Base-by-base conservation (phyloP, 176 grass and related monocot genomes). In the Avena eriantha region DNA sequence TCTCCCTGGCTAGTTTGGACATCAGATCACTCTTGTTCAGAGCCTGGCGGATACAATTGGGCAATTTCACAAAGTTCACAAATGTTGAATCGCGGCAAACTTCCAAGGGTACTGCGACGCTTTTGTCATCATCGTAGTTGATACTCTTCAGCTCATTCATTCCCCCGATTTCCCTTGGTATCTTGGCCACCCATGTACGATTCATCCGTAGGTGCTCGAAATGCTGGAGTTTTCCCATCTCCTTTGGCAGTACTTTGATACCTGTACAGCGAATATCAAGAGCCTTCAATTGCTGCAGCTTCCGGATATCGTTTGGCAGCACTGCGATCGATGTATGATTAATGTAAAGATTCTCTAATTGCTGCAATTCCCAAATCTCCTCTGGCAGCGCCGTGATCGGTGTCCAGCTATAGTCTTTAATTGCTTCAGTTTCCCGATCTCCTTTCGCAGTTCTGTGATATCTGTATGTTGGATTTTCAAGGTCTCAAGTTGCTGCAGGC, bases 321-420 rank as follows among this genome's bases (percentile, higher is more conserved):
- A 18, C 15, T 0, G 0, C 18, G 3, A 54, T 54, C 2, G 4
- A 0, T 18, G 47, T 2, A 49, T 10, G 0, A 6, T 4, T 15
- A 3, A 53, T 53, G 50, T 54, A 15, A 3, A 54, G 3, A 6
- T 4, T 55, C 59, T 63, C 0, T 7, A 63, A 12, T 1, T 23
- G 1, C 59, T 63, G 59, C 10, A 63, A 8, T 8, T 0, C 1
- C 10, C 7, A 11, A 0, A 67, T 34, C 21, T 60, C 57, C 8
- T 8, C 14, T 7, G 64, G 57, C 8, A 60, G 57, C 7, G 4
- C 8, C 10, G 0, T 10, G 21, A 59, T 10, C 1, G 0, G 0
- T 10, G 19, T 10, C 3, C 0, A 0, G 0, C 6, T 1, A 59
- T 8, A 7, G 56, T 22, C 8, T 22, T 3, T 8, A 59, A 8